Conservation (phyloP, 352 stramenopile genomes). For the Phytopythium boreale region DNA sequence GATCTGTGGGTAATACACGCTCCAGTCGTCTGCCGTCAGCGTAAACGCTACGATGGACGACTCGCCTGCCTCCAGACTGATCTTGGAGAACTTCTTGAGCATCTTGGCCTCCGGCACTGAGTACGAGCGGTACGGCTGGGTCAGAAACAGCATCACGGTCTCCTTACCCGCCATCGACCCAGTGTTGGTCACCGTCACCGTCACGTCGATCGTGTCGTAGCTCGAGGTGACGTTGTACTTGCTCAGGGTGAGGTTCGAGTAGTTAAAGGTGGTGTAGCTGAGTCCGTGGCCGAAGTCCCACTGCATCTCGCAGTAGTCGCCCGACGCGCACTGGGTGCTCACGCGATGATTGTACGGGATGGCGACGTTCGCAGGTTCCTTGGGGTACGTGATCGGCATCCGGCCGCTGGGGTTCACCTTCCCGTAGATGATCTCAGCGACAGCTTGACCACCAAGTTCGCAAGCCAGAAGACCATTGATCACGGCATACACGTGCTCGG, state of each 20-base stretch:
- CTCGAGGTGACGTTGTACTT: slow-evolving; percentile 19
- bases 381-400: slow-evolving; percentile 75
- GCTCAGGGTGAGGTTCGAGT: slow-evolving; percentile 41
- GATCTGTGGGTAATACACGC: slow-evolving; percentile 51
- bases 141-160: slow-evolving; percentile 77
- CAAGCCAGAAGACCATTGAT: slow-evolving; percentile 70
- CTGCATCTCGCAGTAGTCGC: slow-evolving; percentile 47
- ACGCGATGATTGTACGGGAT: slow-evolving; percentile 64
- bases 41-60: slow-evolving; percentile 35
- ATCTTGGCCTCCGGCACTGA: slow-evolving; percentile 78
- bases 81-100: slow-evolving; percentile 80
- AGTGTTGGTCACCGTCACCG: slow-evolving; percentile 65
- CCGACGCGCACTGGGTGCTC: slow-evolving; percentile 26
- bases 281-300: slow-evolving; percentile 66
- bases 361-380: slow-evolving; percentile 38
- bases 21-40: slow-evolving; percentile 50
- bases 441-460: slow-evolving; percentile 57
- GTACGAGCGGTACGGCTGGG: slow-evolving; percentile 51
- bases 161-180: slow-evolving; percentile 57
- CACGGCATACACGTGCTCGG: slow-evolving; percentile 49
- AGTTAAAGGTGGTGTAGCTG: slow-evolving; percentile 73
- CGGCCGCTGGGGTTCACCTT: slow-evolving; percentile 62
- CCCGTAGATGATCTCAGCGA: slow-evolving; percentile 73
- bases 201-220: slow-evolving; percentile 29
- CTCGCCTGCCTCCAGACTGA: slow-evolving; percentile 48